Percentiles rank a stretch among this genome's conserved stretches.
Conservation (phyloP, 345 rosid genomes). For the Microthlaspi erraticum region DNA sequence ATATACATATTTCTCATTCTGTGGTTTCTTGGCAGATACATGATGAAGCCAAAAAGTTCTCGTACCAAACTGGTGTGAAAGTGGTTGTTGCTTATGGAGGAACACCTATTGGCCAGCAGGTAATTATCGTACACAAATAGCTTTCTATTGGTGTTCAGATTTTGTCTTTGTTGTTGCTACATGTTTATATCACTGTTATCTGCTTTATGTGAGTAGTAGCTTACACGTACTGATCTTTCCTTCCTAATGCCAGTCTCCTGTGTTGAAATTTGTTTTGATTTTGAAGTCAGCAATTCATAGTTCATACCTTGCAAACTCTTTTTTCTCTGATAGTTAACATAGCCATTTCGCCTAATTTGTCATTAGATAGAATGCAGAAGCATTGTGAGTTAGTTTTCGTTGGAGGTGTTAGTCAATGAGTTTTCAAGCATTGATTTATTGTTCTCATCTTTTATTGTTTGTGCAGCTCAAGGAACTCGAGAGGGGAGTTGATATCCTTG, state of each 20-base stretch:
- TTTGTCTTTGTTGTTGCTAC: neutral
- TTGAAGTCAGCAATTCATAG: neutral
- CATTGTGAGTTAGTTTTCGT: neutral
- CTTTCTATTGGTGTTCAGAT: slow-evolving; percentile 12
- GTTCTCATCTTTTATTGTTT: slow-evolving; percentile 35
- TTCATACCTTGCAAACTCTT: neutral
- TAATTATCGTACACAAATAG: slow-evolving; percentile 25
- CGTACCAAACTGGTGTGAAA: slow-evolving; percentile 98
- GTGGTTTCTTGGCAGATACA: slow-evolving; percentile 68
- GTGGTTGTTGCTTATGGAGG: slow-evolving; percentile 99
- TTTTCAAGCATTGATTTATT: slow-evolving; percentile 1
- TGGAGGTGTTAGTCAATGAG: slow-evolving; percentile 9
- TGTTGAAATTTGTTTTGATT: slow-evolving; percentile 5
- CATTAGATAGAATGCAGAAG: slow-evolving; percentile 16
- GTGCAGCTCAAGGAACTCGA: slow-evolving; percentile 89
- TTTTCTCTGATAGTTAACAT: neutral
- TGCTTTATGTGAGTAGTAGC: slow-evolving; percentile 12
- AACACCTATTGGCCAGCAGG: slow-evolving; percentile 96
- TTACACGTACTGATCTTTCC: slow-evolving; percentile 10
- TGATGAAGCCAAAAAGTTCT: slow-evolving; percentile 92
- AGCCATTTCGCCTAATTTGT: slow-evolving; percentile 8
- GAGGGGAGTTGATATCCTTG: slow-evolving; percentile 97
- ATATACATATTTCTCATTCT: slow-evolving; percentile 8
- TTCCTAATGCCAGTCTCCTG: slow-evolving; percentile 10
- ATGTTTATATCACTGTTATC: slow-evolving; percentile 5